These are phyloP conservation scores for Pichia sp. DNA, from an alignment of 1,139 yeast species.

Conservation along the genomic window DNA sequence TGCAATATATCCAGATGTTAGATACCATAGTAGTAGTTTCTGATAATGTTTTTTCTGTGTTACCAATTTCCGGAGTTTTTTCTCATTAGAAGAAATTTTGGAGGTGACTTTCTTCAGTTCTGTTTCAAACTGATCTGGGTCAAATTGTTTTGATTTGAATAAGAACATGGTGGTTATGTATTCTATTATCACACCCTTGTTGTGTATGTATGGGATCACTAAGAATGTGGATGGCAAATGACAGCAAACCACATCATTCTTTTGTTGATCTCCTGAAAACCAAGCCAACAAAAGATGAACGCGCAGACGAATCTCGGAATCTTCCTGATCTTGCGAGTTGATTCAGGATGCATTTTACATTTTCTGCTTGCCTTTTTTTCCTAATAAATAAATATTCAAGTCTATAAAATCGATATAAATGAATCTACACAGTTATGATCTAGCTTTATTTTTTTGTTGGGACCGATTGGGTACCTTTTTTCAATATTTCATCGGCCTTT, in stretches of 20 bases:
- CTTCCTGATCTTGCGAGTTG: not conserved
- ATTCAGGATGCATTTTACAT: not conserved
- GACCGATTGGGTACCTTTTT: not conserved
- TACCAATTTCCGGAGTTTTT: slow-evolving; percentile 32
- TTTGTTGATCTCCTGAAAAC: too few species aligned
- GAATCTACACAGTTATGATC: not conserved
- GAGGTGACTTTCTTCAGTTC: slow-evolving; percentile 45
- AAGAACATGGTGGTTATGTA: slow-evolving; percentile 14
- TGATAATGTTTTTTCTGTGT: slow-evolving; percentile 26
- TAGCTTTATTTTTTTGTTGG: not conserved
- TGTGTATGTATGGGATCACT: too few species aligned
- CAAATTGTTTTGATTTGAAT: slow-evolving; percentile 36
- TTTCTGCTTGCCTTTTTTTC: not conserved
- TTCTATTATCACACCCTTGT: not conserved
- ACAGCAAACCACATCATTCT: too few species aligned
- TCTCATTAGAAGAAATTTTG: slow-evolving; percentile 39
- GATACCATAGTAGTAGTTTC: slow-evolving; percentile 29
- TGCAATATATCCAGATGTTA: slow-evolving; percentile 36
- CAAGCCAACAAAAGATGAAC: too few species aligned
- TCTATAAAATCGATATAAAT: not conserved
- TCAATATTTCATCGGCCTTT: slow-evolving; percentile 14
- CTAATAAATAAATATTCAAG: not conserved
- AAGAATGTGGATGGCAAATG: too few species aligned
- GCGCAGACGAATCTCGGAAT: not conserved
- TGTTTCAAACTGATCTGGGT: slow-evolving; percentile 50